A percentile compares a stretch with the other conserved stretches of the same genome.
Conservation (phyloP, 2,329 filamentous ascomycete genomes). For the Thelonectria discophora region DNA sequence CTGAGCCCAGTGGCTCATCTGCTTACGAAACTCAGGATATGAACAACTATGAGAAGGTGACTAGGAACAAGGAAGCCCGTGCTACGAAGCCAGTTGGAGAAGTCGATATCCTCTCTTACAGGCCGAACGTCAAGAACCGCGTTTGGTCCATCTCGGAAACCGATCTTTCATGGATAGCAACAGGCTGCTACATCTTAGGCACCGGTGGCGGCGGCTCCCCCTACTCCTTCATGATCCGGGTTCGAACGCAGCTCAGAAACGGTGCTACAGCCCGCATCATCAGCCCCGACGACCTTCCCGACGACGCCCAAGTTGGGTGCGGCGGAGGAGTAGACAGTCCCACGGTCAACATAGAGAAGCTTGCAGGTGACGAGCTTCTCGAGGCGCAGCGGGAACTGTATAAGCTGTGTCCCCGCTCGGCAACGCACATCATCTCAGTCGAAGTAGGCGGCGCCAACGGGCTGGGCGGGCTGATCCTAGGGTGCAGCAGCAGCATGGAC, state of each 20-base stretch:
- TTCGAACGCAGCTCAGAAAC: slow-evolving; percentile 59
- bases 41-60: slow-evolving; percentile 33
- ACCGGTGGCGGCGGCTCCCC: slow-evolving; percentile 68
- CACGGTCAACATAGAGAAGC: slow-evolving; percentile 68
- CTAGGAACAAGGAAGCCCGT: not conserved
- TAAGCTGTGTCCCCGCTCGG: slow-evolving; percentile 55
- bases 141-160: slow-evolving; percentile 67
- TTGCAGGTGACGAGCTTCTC: slow-evolving; percentile 64
- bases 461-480: slow-evolving; percentile 65
- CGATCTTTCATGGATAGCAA: slow-evolving; percentile 65
- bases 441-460: slow-evolving; percentile 76
- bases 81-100: slow-evolving; percentile 29
- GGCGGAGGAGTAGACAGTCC: slow-evolving; percentile 68
- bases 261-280: slow-evolving; percentile 63
- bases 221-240: slow-evolving; percentile 60
- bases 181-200: slow-evolving; percentile 68
- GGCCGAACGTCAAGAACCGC: slow-evolving; percentile 59
- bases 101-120: slow-evolving; percentile 54
- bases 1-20: slow-evolving; percentile 12
- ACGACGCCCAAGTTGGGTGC: slow-evolving; percentile 62
- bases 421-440: slow-evolving; percentile 67
- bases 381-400: slow-evolving; percentile 62
- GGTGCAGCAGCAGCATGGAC: slow-evolving; percentile 61
- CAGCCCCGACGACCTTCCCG: slow-evolving; percentile 58
- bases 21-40: slow-evolving; percentile 27